phyloP scores from a whole-genome alignment of 805 yeast genomes.

The Ogataea henricii region DNA sequence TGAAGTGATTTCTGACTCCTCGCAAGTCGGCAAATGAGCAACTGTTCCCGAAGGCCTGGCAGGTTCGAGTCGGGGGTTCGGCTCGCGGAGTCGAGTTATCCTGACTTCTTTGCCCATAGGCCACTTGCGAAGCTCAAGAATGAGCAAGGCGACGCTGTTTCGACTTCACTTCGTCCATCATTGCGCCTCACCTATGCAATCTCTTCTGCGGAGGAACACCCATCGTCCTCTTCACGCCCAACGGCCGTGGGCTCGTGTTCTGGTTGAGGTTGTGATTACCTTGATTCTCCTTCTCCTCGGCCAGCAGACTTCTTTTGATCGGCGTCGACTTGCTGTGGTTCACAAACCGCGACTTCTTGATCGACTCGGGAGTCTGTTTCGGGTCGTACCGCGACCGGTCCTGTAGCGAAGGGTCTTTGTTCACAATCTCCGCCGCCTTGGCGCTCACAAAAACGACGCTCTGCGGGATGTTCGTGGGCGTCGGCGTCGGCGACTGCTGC shows the following conservation, averaged over 20 bases:
- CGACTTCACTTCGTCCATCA: no score
- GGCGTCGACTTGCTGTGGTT: slow-evolving; percentile 73
- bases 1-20: no score
- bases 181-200: slow-evolving; percentile 18
- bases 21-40: no score
- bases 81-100: no score
- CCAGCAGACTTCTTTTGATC: slow-evolving; percentile 43
- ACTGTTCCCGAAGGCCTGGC: no score
- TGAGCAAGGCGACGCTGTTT: no score
- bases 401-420: slow-evolving; percentile 42
- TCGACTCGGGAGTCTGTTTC: slow-evolving; percentile 56
- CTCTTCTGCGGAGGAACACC: slow-evolving; percentile 31
- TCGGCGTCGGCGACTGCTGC: slow-evolving; percentile 13
- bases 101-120: no score
- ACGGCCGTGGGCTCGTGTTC: slow-evolving; percentile 12
- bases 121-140: no score
- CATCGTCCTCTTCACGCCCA: slow-evolving; percentile 24
- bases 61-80: no score
- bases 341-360: slow-evolving; percentile 49
- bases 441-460: slow-evolving; percentile 58
- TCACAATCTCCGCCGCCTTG: slow-evolving; percentile 59
- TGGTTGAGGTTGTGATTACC: background rate
- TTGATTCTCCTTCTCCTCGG: slow-evolving; percentile 19
- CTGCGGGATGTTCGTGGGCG: slow-evolving; percentile 26
- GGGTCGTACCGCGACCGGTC: slow-evolving; percentile 53